Conservation (phyloP, 208 protist genomes). For the Naegleria lovaniensis region DNA sequence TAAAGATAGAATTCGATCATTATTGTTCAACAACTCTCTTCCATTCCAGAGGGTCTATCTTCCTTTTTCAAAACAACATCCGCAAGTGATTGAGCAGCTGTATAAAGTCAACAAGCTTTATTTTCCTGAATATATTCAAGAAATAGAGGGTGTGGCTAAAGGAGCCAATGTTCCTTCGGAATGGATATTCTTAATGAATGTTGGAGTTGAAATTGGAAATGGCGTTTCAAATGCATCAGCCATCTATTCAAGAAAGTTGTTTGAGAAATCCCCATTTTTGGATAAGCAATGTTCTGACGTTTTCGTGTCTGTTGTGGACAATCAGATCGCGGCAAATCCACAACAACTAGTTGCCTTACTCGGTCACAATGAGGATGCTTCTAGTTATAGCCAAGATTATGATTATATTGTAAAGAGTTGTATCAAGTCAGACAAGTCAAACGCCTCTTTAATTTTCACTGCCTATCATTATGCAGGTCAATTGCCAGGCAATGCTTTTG, state of each 20-base stretch:
- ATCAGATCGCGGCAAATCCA: background rate
- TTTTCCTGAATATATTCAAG: background rate
- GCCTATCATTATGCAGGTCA: background rate
- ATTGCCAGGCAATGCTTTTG: background rate
- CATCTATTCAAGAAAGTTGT: too few species aligned
- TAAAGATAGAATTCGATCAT: background rate
- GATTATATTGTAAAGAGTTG: background rate
- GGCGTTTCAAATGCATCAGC: background rate
- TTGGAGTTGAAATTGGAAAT: background rate
- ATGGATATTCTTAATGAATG: background rate
- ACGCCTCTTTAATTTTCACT: background rate
- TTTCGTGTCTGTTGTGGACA: background rate
- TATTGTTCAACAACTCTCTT: background rate
- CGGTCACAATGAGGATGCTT: constrained; percentile 7
- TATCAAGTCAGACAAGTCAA: background rate
- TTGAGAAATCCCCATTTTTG: too few species aligned
- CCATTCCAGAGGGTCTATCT: background rate
- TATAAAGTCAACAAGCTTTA: background rate
- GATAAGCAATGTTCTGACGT: background rate
- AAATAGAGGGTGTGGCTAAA: background rate
- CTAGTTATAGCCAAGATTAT: background rate
- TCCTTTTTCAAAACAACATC: background rate
- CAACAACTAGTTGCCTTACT: background rate
- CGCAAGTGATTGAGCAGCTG: background rate
- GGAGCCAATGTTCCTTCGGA: background rate